These are phyloP conservation scores for Daldinia sp. DNA, from an alignment of 2,329 filamentous ascomycete genomes.

Conservation along the genomic window DNA sequence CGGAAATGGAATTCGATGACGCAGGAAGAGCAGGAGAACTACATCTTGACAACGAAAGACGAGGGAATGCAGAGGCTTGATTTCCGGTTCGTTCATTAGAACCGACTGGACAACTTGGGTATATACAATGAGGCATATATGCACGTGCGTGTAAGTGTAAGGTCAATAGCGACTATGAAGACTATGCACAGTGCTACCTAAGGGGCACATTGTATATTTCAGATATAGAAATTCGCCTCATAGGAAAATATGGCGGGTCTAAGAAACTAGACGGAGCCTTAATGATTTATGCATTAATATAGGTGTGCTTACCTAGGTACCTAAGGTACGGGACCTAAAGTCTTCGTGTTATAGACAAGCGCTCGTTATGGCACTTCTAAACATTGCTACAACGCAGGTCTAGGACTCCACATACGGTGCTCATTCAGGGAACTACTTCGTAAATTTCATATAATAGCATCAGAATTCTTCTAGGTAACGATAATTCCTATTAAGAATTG, in stretches of 20 bases:
- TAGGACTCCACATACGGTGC: not conserved
- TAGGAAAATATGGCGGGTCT: too few relatives aligned
- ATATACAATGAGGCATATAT: not conserved
- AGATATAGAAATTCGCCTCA: too few relatives aligned
- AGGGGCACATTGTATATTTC: not conserved
- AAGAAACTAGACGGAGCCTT: too few relatives aligned
- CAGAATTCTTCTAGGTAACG: not conserved
- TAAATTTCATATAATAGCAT: not conserved
- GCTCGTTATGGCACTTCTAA: not conserved
- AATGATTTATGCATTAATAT: too few relatives aligned
- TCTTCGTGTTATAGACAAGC: too few relatives aligned
- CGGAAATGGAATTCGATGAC: slow-evolving; percentile 59
- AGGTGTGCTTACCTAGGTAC: too few relatives aligned
- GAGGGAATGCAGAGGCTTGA: slow-evolving; percentile 64
- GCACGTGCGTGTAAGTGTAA: not conserved
- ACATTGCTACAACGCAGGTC: not conserved
- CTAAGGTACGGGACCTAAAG: too few relatives aligned
- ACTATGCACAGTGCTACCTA: not conserved
- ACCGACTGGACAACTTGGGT: not conserved
- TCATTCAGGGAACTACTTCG: not conserved
- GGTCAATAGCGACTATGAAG: not conserved
- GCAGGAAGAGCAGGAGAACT: slow-evolving; percentile 60
- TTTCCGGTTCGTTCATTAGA: slow-evolving; percentile 62
- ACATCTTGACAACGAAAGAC: slow-evolving; percentile 62
- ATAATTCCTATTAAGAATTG: not conserved